These are phyloP conservation scores for Phytophthora colocasiae DNA, from an alignment of 352 stramenopile species.

Conservation along the genomic window DNA sequence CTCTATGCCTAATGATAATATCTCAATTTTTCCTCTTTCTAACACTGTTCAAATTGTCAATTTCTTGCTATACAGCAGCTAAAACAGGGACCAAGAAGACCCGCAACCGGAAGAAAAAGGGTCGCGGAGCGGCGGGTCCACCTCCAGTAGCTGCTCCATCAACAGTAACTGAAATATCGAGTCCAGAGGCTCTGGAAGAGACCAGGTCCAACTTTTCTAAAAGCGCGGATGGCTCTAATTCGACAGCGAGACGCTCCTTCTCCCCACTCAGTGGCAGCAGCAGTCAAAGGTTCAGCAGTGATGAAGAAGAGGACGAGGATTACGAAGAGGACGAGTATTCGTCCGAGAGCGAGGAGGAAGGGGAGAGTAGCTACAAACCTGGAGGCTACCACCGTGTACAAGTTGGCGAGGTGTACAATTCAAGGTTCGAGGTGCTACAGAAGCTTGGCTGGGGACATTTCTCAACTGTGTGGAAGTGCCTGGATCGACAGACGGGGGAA, in stretches of 20 bases:
- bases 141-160: constrained; percentile 20
- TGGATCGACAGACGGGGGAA: constrained; percentile 81
- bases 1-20: neutral
- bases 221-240: constrained; percentile 38
- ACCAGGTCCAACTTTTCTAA: constrained; percentile 20
- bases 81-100: constrained; percentile 39
- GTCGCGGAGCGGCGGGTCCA: constrained; percentile 13
- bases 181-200: constrained; percentile 21
- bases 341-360: constrained; percentile 92
- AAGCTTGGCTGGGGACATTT: constrained; percentile 99
- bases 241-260: constrained; percentile 39
- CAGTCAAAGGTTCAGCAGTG: constrained; percentile 25
- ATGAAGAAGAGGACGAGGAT: constrained; percentile 32
- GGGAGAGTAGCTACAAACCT: constrained; percentile 94
- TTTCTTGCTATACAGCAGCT: constrained; percentile 11
- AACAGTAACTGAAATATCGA: constrained; percentile 24
- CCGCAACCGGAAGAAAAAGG: constrained; percentile 46
- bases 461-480: constrained; percentile 99
- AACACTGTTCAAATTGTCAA: constrained; percentile 7
- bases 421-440: constrained; percentile 96
- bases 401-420: constrained; percentile 92
- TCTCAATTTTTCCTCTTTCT: constrained; percentile 5
- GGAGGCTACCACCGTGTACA: constrained; percentile 98
- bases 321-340: constrained; percentile 91
- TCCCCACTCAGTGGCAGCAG: constrained; percentile 40